Percentiles rank a stretch among this genome's conserved stretches.
phyloP scores from a whole-genome alignment of 352 stramenopile genomes.

The Globisporangium polare region DNA sequence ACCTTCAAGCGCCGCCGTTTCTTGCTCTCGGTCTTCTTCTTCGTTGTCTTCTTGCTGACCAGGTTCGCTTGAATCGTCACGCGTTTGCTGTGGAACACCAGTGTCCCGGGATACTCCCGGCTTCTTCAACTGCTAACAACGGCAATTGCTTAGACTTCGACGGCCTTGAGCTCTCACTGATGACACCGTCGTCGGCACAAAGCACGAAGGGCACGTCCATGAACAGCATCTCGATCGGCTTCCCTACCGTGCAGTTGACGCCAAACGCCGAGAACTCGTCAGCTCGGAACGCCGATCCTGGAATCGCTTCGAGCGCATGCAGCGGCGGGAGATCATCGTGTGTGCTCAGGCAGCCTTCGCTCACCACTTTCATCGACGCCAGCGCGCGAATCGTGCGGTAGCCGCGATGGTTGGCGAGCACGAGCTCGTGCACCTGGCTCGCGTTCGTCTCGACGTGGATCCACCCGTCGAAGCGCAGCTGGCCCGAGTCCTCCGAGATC shows the following conservation, averaged over 20 bases:
- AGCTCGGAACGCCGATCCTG: constrained; percentile 26
- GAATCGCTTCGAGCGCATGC: constrained; percentile 28
- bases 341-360: constrained; percentile 24
- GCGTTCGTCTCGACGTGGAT: constrained; percentile 21
- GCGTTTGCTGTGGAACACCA: constrained; percentile 5
- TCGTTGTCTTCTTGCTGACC: neutral
- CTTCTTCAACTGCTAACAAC: neutral
- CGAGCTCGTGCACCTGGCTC: constrained; percentile 21
- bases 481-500: constrained; percentile 30
- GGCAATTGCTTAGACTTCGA: neutral
- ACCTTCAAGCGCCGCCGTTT: neutral
- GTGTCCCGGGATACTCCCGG: neutral
- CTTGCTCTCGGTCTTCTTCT: neutral
- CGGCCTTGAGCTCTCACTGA: neutral
- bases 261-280: constrained; percentile 23
- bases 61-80: neutral
- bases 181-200: constrained; percentile 21
- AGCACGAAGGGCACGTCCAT: constrained; percentile 25
- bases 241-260: constrained; percentile 18
- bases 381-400: constrained; percentile 15
- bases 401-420: constrained; percentile 39
- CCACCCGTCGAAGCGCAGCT: constrained; percentile 36
- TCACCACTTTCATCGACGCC: neutral
- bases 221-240: constrained; percentile 36
- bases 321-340: constrained; percentile 39